Evolutionary conservation across 2,329 filamentous ascomycete genomes (phyloP).

Genomic region (Colletotrichum godetiae): DNA sequence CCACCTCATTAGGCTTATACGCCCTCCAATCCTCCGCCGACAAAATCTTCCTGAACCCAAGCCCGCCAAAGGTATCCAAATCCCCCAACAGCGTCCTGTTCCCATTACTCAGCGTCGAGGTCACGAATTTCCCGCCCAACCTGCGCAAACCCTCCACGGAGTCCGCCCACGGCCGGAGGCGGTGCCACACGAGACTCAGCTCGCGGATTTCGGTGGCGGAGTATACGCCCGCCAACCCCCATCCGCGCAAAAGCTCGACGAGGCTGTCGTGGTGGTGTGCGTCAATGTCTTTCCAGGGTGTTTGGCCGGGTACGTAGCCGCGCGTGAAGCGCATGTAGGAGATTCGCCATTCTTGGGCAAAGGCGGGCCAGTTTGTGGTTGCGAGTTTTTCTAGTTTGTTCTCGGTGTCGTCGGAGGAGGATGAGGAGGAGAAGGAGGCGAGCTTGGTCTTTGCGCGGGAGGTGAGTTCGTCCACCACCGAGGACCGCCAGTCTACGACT

Average conservation of each 20-base stretch:
- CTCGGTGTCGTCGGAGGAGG: constrained; percentile 54
- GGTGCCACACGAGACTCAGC: constrained; percentile 79
- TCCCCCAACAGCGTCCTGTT: constrained; percentile 76
- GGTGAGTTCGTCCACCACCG: constrained; percentile 70
- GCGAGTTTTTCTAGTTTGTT: constrained; percentile 59
- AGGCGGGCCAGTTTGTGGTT: constrained; percentile 67
- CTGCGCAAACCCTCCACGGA: constrained; percentile 64
- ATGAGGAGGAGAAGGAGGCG: constrained; percentile 57
- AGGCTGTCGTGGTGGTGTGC: constrained; percentile 76
- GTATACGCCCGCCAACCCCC: constrained; percentile 70
- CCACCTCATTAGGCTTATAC: constrained; percentile 78
- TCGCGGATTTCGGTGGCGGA: constrained; percentile 72
- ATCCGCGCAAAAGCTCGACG: constrained; percentile 64
- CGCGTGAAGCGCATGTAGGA: constrained; percentile 72
- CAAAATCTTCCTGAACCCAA: constrained; percentile 72
- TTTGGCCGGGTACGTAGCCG: constrained; percentile 58
- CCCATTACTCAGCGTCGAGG: constrained; percentile 80
- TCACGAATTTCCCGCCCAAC: constrained; percentile 65
- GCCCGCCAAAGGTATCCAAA: constrained; percentile 65
- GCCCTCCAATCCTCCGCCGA: constrained; percentile 77
- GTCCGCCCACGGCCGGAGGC: constrained; percentile 77
- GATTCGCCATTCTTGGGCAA: constrained; percentile 78
- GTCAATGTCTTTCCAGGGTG: constrained; percentile 76
- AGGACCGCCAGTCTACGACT: constrained; percentile 80
- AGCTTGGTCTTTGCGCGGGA: constrained; percentile 59